Conservation (phyloP, 2,329 filamentous ascomycete species). For the Keithomyces neogunnii region DNA sequence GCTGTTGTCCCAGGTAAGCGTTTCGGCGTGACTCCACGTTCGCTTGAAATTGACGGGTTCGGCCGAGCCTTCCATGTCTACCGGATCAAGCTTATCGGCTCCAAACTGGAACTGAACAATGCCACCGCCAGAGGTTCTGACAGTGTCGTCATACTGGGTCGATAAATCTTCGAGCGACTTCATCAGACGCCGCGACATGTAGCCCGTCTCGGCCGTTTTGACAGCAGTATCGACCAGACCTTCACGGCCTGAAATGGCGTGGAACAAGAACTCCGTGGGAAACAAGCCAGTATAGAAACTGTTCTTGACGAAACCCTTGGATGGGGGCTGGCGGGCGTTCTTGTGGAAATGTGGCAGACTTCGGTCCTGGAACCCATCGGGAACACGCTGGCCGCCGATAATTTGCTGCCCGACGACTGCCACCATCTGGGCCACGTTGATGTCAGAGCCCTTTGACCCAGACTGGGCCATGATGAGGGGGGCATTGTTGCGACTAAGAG, state of each 20-base stretch:
- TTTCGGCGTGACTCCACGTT: slow-evolving; percentile 75
- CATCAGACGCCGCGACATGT: slow-evolving; percentile 98
- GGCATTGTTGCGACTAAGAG: slow-evolving; percentile 84
- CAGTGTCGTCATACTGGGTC: slow-evolving; percentile 87
- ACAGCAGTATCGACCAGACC: slow-evolving; percentile 97
- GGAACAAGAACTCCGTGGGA: slow-evolving; percentile 92
- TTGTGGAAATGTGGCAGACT: slow-evolving; percentile 94
- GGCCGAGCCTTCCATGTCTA: slow-evolving; percentile 94
- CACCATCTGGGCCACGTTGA: slow-evolving; percentile 99
- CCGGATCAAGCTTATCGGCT: slow-evolving; percentile 88
- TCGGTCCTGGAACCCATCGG: slow-evolving; percentile 93
- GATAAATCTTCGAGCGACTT: slow-evolving; percentile 95
- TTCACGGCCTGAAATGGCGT: slow-evolving; percentile 97
- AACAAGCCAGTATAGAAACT: slow-evolving; percentile 91
- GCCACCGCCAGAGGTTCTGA: slow-evolving; percentile 78
- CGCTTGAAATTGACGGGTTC: slow-evolving; percentile 88
- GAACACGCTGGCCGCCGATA: slow-evolving; percentile 86
- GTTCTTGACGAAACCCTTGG: slow-evolving; percentile 94
- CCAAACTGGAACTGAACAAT: slow-evolving; percentile 98
- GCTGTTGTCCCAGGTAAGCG: slow-evolving; percentile 69
- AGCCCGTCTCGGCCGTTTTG: slow-evolving; percentile 97
- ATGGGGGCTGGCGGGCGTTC: slow-evolving; percentile 81
- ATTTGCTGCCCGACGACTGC: slow-evolving; percentile 96
- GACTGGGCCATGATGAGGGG: slow-evolving; percentile 96
- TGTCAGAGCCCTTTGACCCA: slow-evolving; percentile 91